phyloP scores from a whole-genome alignment of 805 yeast species.

The Hagleromyces aurorensis region DNA sequence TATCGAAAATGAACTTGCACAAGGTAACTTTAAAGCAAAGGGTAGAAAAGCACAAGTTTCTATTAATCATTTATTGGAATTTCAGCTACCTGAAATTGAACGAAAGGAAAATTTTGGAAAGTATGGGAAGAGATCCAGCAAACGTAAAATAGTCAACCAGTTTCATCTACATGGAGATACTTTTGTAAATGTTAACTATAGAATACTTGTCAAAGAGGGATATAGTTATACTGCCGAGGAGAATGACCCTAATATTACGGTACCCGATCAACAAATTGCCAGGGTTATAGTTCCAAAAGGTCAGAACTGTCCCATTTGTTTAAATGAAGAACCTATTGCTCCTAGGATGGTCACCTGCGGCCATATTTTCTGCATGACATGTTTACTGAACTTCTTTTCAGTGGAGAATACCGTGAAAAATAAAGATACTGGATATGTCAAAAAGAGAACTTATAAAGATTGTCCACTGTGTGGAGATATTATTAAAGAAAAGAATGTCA shows the following conservation, averaged over 20 bases:
- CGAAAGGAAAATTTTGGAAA: conserved; percentile 9
- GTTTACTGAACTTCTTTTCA: conserved; percentile 59
- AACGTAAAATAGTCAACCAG: conserved; percentile 27
- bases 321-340: conserved; percentile 75
- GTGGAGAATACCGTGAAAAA: conserved; percentile 39
- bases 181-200: conserved; percentile 75
- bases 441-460: conserved; percentile 46
- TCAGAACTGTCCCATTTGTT: conserved; percentile 86
- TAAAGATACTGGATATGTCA: conserved; percentile 24
- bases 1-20: conserved; percentile 31
- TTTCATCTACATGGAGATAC: conserved; percentile 54
- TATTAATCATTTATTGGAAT: conserved; percentile 61
- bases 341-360: conserved; percentile 96
- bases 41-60: conserved; percentile 40
- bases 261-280: conserved; percentile 52
- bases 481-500: conserved; percentile 46
- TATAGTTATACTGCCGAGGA: conserved; percentile 49
- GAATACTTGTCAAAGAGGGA: conserved; percentile 68
- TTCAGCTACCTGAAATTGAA: conserved; percentile 39
- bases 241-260: conserved; percentile 67
- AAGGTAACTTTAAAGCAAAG: conserved; percentile 28
- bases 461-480: conserved; percentile 76
- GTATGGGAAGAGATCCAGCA: conserved; percentile 12
- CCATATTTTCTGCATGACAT: conserved; percentile 79
- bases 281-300: conserved; percentile 70